Percentiles rank a stretch among this genome's conserved stretches.
Evolutionary conservation across 2,329 filamentous ascomycete genomes (phyloP).

Genomic region (Trichoderma lentiforme): DNA sequence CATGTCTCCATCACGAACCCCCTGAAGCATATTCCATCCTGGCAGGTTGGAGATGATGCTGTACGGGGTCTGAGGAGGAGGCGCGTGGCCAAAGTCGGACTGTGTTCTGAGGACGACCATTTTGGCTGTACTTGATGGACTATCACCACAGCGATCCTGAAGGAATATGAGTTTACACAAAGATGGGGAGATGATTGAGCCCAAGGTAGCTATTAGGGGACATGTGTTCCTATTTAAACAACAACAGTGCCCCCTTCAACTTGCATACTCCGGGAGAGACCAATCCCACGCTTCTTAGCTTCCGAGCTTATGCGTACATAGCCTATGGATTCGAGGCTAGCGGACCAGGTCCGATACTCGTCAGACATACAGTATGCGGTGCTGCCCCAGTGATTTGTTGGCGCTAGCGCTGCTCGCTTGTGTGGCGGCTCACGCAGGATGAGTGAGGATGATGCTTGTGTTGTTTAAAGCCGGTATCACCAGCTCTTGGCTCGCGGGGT

Average conservation of each 20-base stretch:
- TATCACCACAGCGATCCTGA: background rate
- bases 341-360: background rate
- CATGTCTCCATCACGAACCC: conserved; percentile 41
- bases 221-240: background rate
- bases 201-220: background rate
- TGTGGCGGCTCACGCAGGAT: conserved; percentile 10
- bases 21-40: conserved; percentile 40
- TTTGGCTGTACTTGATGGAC: background rate
- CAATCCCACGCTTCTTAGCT: background rate
- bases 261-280: background rate
- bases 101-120: conserved; percentile 40
- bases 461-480: background rate
- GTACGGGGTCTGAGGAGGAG: conserved; percentile 46
- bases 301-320: background rate
- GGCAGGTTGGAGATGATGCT: conserved; percentile 45
- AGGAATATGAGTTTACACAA: background rate
- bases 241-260: background rate
- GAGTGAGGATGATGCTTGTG: background rate
- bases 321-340: background rate
- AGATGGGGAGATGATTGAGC: background rate
- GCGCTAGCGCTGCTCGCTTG: background rate
- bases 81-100: conserved; percentile 42
- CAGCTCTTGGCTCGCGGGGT: background rate
- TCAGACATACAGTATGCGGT: background rate
- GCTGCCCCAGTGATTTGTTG: background rate